These are phyloP conservation scores for Scopulariopsis brevicaulis DNA, from an alignment of 2,329 filamentous ascomycete genomes.

Conservation along the genomic window DNA sequence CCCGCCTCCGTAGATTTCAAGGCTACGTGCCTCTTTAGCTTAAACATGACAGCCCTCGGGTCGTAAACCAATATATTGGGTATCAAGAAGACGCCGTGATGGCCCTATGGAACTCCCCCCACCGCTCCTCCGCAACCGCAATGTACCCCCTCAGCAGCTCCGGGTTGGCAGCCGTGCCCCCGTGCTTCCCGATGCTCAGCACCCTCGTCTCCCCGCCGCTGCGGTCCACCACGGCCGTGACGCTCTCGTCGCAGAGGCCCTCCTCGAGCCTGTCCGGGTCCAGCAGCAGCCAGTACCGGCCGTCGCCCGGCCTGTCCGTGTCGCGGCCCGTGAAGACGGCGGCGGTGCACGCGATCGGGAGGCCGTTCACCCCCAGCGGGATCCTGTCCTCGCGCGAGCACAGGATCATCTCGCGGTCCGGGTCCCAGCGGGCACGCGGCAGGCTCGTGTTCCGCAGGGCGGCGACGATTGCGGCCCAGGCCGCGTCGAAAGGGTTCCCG, in stretches of 20 bases:
- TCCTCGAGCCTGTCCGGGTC: slow-evolving; percentile 92
- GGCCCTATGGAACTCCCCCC: slow-evolving; percentile 14
- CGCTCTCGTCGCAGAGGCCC: slow-evolving; percentile 66
- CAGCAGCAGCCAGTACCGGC: slow-evolving; percentile 62
- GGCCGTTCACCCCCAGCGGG: slow-evolving; percentile 46
- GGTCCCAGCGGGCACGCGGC: slow-evolving; percentile 73
- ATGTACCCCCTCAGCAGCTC: slow-evolving; percentile 24
- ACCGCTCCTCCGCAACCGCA: slow-evolving; percentile 8
- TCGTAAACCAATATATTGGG: slow-evolving; percentile 5
- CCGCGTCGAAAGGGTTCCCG: slow-evolving; percentile 83
- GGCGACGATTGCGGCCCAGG: slow-evolving; percentile 74
- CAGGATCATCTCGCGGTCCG: slow-evolving; percentile 66
- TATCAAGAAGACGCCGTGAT: slow-evolving; percentile 15
- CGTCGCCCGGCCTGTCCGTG: slow-evolving; percentile 27
- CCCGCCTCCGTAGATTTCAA: too few relatives aligned
- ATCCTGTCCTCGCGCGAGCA: slow-evolving; percentile 52
- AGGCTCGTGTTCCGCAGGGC: slow-evolving; percentile 69
- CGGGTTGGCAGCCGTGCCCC: slow-evolving; percentile 59
- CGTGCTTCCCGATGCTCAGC: slow-evolving; percentile 69
- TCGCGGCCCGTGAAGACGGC: slow-evolving; percentile 63
- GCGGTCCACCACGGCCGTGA: slow-evolving; percentile 72
- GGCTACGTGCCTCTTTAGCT: neutral
- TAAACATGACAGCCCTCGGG: neutral
- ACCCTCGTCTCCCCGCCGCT: slow-evolving; percentile 42
- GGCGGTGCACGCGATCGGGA: slow-evolving; percentile 70